A percentile compares a stretch with the other conserved stretches of the same genome.
phyloP scores from a whole-genome alignment of 345 rosid genomes.

The Carallia brachiata region DNA sequence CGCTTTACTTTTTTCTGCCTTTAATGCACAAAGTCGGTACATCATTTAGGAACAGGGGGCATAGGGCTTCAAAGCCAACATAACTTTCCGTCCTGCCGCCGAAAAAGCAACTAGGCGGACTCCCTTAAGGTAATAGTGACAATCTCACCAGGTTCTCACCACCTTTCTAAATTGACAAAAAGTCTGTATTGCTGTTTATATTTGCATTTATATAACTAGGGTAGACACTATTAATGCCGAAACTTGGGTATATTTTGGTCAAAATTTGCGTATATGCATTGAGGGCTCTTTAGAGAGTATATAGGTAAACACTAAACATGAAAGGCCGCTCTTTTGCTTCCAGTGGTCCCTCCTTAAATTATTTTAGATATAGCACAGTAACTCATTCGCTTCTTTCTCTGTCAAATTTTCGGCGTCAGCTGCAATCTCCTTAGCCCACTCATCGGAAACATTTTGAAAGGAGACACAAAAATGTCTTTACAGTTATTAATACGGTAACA shows the following conservation, averaged over 20 bases:
- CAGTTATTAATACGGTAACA: too few relatives aligned
- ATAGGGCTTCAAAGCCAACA: background rate
- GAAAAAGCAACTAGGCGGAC: slow-evolving; percentile 23
- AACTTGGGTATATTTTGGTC: slow-evolving; percentile 8
- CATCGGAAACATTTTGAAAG: slow-evolving; percentile 19
- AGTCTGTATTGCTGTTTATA: slow-evolving; percentile 8
- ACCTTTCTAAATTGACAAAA: slow-evolving; percentile 5
- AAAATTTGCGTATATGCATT: slow-evolving; percentile 28
- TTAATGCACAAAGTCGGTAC: too few relatives aligned
- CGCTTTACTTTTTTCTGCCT: too few relatives aligned
- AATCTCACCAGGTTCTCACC: slow-evolving; percentile 14
- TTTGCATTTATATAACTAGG: slow-evolving; percentile 30
- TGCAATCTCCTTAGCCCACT: slow-evolving; percentile 12
- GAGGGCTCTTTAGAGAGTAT: slow-evolving; percentile 15
- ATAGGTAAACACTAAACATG: slow-evolving; percentile 8
- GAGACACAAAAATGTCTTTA: background rate
- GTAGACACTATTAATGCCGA: slow-evolving; percentile 22
- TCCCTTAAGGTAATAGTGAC: slow-evolving; percentile 14
- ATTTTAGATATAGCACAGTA: slow-evolving; percentile 13
- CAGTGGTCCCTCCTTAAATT: slow-evolving; percentile 20
- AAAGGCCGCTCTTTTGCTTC: slow-evolving; percentile 23
- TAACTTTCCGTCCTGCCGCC: background rate
- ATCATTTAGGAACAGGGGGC: too few relatives aligned
- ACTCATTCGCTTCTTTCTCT: slow-evolving; percentile 20
- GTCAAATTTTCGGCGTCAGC: slow-evolving; percentile 14